Conservation (phyloP, 352 stramenopile species). For the Phytophthora citricola region DNA sequence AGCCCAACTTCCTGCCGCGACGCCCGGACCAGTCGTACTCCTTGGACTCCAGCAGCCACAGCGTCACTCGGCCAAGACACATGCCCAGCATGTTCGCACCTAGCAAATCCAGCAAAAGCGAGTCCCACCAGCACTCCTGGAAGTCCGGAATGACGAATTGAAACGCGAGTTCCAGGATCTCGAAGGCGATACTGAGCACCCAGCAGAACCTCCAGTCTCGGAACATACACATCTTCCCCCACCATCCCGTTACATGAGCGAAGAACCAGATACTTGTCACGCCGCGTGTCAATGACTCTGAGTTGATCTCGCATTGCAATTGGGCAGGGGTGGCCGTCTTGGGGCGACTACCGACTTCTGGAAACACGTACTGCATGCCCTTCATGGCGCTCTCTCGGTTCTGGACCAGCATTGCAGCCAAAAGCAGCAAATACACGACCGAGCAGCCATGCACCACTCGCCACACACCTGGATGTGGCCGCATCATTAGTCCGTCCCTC, state of each 20-base stretch:
- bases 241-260: slow-evolving; percentile 89
- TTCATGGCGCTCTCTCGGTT: slow-evolving; percentile 66
- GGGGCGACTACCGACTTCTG: slow-evolving; percentile 61
- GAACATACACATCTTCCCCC: slow-evolving; percentile 95
- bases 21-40: slow-evolving; percentile 92
- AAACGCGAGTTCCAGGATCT: slow-evolving; percentile 89
- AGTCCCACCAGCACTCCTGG: slow-evolving; percentile 96
- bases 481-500: slow-evolving; percentile 78
- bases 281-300: slow-evolving; percentile 62
- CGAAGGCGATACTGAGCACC: slow-evolving; percentile 91
- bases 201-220: slow-evolving; percentile 94
- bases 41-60: slow-evolving; percentile 86
- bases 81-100: slow-evolving; percentile 94
- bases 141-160: slow-evolving; percentile 94
- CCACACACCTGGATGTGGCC: slow-evolving; percentile 81
- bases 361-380: slow-evolving; percentile 79
- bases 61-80: slow-evolving; percentile 74
- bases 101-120: slow-evolving; percentile 91
- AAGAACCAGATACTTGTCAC: slow-evolving; percentile 88
- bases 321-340: slow-evolving; percentile 35
- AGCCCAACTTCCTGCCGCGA: slow-evolving; percentile 71
- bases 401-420: slow-evolving; percentile 76
- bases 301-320: slow-evolving; percentile 76
- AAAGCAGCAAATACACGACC: slow-evolving; percentile 77
- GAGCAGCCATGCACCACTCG: slow-evolving; percentile 81